These are phyloP conservation scores for Lasiodiplodia gonubiensis DNA, from an alignment of 2,329 filamentous ascomycete genomes.

Conservation along the genomic window DNA sequence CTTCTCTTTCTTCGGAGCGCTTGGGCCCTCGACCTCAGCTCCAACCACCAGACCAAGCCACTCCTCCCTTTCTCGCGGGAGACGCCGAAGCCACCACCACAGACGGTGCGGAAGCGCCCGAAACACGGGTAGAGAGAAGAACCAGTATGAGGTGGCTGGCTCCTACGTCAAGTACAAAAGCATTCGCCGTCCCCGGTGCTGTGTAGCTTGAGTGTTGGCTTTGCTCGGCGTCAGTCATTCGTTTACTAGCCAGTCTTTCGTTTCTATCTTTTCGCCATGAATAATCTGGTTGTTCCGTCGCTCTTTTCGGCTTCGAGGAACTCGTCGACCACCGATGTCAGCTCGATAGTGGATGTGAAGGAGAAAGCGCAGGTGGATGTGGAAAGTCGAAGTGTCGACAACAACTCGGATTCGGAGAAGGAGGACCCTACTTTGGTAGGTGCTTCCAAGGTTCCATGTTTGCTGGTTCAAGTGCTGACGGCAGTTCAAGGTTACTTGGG, in stretches of 20 bases:
- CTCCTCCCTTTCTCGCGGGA: not conserved
- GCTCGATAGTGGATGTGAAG: not conserved
- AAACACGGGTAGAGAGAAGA: not conserved
- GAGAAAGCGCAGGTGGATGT: not conserved
- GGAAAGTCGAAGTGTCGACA: not conserved
- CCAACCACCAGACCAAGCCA: not conserved
- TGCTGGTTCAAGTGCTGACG: not conserved
- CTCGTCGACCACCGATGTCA: constrained; percentile 1
- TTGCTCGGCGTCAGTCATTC: not conserved
- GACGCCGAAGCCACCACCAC: constrained; percentile 6
- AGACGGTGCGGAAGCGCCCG: not conserved
- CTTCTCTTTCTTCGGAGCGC: not conserved
- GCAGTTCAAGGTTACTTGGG: constrained; percentile 10
- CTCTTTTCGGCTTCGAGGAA: not conserved
- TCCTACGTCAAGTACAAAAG: not conserved
- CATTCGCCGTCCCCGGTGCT: not conserved
- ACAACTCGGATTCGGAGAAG: not conserved
- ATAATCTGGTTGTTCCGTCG: not conserved
- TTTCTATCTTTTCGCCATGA: not conserved
- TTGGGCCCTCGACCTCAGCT: not conserved
- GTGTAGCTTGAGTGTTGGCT: not conserved
- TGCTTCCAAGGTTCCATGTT: not conserved
- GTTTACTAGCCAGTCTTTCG: not conserved
- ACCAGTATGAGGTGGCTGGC: not conserved
- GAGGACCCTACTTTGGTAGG: constrained; percentile 1